Base-by-base conservation (phyloP, 73 alveolate species). In the Paramecium pentaurelia region DNA sequence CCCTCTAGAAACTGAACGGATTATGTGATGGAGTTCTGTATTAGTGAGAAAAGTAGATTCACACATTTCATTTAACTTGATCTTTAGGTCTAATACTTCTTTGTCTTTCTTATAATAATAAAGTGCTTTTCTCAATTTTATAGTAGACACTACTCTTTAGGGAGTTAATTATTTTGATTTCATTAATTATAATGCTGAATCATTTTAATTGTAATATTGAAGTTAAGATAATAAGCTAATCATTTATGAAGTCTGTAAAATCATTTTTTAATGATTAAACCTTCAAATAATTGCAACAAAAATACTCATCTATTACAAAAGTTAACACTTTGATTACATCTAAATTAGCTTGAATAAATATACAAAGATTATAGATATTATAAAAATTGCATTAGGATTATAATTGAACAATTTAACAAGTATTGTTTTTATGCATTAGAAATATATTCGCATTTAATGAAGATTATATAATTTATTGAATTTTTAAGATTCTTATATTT, bases 71-170 rank as follows among this genome's bases (percentile, higher is more conserved):
- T 40, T 80, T 47, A 80, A 45, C 9, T 49, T 80, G 10, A 80
- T 80, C 28, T 80, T 27, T 8, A 80, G 42, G 58, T 80, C 91
- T 36, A 80, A 25, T 20, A 80, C 25, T 49, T 80, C 91, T 25
- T 80, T 80, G 16, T 80, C 91, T 47, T 80, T 80, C 58, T 80
- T 80, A 36, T 75, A 75, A 42, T 12, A 36, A 11, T 75, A 75
- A n/a, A 75, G 58, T 4, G 88, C 88, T 28, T 75, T 38, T 38
- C 60, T 75, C n/a, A 75, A 38, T 12, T 38, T 30, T 5, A n/a
- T 75, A 30, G 88, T 75, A 25, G 88, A 75, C 22, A 75, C 60
- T 25, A 42, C 32, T 37, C 88, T 75, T 75, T 75, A 4, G 22
- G 85, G 85, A 32, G 85, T 34, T 68, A 68, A 68, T 68, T 68